A percentile compares a stretch with the other conserved stretches of the same genome.
phyloP scores from a whole-genome alignment of 1,284 basidiomycete species.

The Cutaneotrichosporon cyanovorans region DNA sequence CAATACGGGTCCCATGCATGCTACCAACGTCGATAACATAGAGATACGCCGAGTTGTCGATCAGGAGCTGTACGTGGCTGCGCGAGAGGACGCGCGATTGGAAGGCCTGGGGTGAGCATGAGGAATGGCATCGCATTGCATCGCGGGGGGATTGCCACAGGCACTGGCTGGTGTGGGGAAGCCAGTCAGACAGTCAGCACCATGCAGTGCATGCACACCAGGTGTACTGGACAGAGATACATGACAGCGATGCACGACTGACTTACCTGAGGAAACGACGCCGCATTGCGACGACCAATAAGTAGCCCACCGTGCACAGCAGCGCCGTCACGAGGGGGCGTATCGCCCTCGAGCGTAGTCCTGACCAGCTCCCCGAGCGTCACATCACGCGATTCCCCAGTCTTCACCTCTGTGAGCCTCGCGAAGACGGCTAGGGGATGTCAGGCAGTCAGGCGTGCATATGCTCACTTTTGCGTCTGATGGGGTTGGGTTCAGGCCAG shows the following conservation, averaged over 20 bases:
- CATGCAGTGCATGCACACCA: no score
- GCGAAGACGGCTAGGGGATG: no score
- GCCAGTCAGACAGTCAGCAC: no score
- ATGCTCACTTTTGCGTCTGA: no score
- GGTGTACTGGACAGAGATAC: no score
- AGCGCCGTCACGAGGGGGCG: neutral
- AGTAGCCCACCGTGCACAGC: slow-evolving; percentile 3
- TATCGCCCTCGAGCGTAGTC: neutral
- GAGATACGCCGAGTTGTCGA: slow-evolving; percentile 21
- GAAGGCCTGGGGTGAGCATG: slow-evolving; percentile 17
- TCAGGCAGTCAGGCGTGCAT: no score
- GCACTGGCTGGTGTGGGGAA: no score
- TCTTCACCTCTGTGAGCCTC: neutral
- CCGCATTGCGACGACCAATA: slow-evolving; percentile 3
- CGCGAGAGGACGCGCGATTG: slow-evolving; percentile 28
- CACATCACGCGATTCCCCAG: slow-evolving; percentile 1
- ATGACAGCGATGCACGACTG: no score
- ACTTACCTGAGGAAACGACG: slow-evolving; percentile 4
- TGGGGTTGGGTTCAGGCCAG: no score
- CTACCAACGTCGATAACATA: slow-evolving; percentile 28
- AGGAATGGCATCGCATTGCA: no score
- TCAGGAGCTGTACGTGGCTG: slow-evolving; percentile 22
- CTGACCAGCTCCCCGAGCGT: slow-evolving; percentile 2
- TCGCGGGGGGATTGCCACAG: no score
- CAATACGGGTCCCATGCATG: slow-evolving; percentile 27